Base-by-base conservation (phyloP, 2,329 filamentous ascomycete genomes). In the Penicillium freii region DNA sequence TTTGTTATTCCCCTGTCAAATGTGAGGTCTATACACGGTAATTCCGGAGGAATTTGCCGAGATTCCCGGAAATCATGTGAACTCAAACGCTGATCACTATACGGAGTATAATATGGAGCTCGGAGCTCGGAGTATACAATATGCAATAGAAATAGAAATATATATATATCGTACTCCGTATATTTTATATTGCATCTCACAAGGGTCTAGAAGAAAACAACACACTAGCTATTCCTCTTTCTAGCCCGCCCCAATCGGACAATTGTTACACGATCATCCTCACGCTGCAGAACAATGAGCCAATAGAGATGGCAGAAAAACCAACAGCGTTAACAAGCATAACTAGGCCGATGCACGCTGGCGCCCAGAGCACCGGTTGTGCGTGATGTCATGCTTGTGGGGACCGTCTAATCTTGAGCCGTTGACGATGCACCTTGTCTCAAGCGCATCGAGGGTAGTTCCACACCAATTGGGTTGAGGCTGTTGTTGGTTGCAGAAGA, bases 291-390 rank as follows among this genome's bases (percentile, higher is more conserved):
- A 21, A 17, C 13, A 42, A 5, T 2, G 5, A 29, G 4, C 60
- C 52, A 62, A 61, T 59, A 7, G n/a, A 2, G 29, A 11, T 8
- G 1, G 3, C 21, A n/a, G 31, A 31, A 36, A 13, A 55, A 44
- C 62, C 62, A 64, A 64, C 62, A 61, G 60, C 62, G 62, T 57
- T 43, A 46, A 51, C 42, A 44, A 39, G 38, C 36, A 59, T 51
- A 39, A 47, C 44, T 42, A 25, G 49, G 48, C 6, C 23, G 34
- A 29, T 43, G 31, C 23, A 47, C 8, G 33, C 27, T 51, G 36
- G 43, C 17, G 46, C 43, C 47, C 25, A 43, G 40, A 50, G 39
- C 40, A 27, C 4, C 27, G 19, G 19, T 19, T 19, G 17, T 2
- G 23, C 27, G 54, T 61, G 58, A 64, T 59, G 62, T 62, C 62